Evolutionary conservation across 192 early-diverging fungal species (phyloP).

Genomic region (Backusella parvicylindrica): DNA sequence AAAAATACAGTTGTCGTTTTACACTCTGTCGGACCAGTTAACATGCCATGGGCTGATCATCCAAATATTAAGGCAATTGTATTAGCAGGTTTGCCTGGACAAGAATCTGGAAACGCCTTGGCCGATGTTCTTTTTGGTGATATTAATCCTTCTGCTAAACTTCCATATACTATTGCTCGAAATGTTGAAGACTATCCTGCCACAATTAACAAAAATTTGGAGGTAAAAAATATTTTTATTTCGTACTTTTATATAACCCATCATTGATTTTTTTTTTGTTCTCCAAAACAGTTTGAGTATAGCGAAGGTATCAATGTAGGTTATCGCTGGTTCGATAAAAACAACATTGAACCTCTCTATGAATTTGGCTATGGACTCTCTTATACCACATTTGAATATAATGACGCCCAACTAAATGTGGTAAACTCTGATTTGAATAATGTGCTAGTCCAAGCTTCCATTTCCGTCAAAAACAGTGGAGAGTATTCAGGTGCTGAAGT

Average conservation of each 20-base stretch:
- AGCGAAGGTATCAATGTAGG: constrained; percentile 51
- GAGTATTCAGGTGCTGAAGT: constrained; percentile 28
- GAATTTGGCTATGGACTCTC: constrained; percentile 63
- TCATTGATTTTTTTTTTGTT: not conserved
- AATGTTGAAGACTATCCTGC: constrained; percentile 41
- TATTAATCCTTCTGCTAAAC: constrained; percentile 56
- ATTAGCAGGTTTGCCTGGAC: constrained; percentile 55
- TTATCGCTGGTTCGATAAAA: constrained; percentile 49
- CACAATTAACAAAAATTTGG: not conserved
- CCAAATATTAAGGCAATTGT: constrained; percentile 60
- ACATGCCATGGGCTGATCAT: constrained; percentile 56
- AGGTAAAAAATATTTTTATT: constrained; percentile 7
- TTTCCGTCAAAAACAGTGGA: constrained; percentile 35
- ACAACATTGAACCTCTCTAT: constrained; percentile 45
- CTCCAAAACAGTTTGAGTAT: constrained; percentile 44
- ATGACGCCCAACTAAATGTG: constrained; percentile 4
- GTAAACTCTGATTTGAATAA: not conserved
- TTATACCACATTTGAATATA: constrained; percentile 58
- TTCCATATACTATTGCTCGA: constrained; percentile 61
- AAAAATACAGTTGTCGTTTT: constrained; percentile 56
- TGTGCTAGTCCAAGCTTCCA: constrained; percentile 21
- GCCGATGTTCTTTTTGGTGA: constrained; percentile 67
- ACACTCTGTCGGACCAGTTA: constrained; percentile 54
- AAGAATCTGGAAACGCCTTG: constrained; percentile 64
- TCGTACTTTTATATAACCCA: not conserved